Conservation (phyloP, 2,329 filamentous ascomycete species). For the Neopestalotiopsis sp. region DNA sequence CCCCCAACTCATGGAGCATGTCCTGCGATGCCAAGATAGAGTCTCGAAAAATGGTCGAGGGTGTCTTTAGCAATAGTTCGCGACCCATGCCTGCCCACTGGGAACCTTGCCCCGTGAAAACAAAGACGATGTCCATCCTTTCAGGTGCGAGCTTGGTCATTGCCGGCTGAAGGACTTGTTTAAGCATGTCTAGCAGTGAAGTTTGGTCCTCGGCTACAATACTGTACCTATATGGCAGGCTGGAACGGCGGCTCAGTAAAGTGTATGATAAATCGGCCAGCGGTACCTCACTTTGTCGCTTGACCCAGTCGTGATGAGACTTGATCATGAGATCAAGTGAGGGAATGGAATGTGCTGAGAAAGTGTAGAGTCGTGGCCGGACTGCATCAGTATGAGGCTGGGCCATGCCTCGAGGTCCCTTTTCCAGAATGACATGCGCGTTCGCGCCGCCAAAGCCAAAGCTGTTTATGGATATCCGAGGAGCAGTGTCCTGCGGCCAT, state of each 20-base stretch:
- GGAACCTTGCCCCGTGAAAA: constrained; percentile 26
- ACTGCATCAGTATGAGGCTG: too few relatives aligned
- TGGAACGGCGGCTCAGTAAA: neutral
- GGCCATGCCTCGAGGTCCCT: neutral
- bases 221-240: neutral
- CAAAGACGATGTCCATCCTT: neutral
- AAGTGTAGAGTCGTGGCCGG: neutral
- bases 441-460: constrained; percentile 16
- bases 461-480: neutral
- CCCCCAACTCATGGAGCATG: neutral
- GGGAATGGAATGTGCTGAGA: neutral
- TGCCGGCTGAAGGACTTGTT: neutral
- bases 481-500: too few relatives aligned
- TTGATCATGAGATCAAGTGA: neutral
- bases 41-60: neutral
- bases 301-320: neutral
- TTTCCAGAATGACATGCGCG: neutral
- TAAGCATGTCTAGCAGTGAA: neutral
- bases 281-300: neutral
- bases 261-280: neutral
- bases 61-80: constrained; percentile 15
- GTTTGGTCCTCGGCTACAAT: neutral
- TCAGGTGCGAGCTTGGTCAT: neutral
- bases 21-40: neutral
- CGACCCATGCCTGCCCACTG: constrained; percentile 24